Conservation (phyloP, 1,284 basidiomycete species). For the Cutaneotrichosporon cyanovorans region DNA sequence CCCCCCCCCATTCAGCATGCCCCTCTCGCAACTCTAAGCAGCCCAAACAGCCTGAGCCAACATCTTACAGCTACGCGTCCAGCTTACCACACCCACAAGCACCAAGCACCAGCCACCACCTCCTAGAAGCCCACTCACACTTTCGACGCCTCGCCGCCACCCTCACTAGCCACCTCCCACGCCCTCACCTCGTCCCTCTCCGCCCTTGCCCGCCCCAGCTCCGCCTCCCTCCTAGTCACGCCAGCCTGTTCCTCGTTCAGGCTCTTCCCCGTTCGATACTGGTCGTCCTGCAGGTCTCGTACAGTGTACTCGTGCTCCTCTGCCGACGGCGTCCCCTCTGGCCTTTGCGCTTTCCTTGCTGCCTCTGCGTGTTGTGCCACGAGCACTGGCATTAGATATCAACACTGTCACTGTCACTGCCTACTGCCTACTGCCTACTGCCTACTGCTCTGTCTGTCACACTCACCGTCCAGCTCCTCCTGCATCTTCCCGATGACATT, state of each 20-base stretch:
- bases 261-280: conserved; percentile 30
- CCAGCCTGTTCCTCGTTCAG: conserved; percentile 35
- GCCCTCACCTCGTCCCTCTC: conserved; percentile 32
- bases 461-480: conserved; percentile 31
- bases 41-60: too few species aligned
- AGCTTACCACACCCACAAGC: too few species aligned
- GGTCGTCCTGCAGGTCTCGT: conserved; percentile 30
- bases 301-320: conserved; percentile 33
- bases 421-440: too few species aligned
- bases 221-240: conserved; percentile 33
- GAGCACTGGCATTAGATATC: background rate
- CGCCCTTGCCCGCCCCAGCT: conserved; percentile 25
- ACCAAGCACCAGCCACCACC: too few species aligned
- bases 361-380: conserved; percentile 13
- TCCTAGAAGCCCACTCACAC: conserved; percentile 29
- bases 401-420: too few species aligned
- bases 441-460: too few species aligned
- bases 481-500: conserved; percentile 20
- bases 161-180: conserved; percentile 25
- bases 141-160: conserved; percentile 24
- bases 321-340: conserved; percentile 26
- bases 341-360: conserved; percentile 30
- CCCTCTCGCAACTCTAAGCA: too few species aligned
- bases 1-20: too few species aligned
- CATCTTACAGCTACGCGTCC: too few species aligned